phyloP scores from a whole-genome alignment of 768 basidiomycete genomes.

The Phylloporus sp. region DNA sequence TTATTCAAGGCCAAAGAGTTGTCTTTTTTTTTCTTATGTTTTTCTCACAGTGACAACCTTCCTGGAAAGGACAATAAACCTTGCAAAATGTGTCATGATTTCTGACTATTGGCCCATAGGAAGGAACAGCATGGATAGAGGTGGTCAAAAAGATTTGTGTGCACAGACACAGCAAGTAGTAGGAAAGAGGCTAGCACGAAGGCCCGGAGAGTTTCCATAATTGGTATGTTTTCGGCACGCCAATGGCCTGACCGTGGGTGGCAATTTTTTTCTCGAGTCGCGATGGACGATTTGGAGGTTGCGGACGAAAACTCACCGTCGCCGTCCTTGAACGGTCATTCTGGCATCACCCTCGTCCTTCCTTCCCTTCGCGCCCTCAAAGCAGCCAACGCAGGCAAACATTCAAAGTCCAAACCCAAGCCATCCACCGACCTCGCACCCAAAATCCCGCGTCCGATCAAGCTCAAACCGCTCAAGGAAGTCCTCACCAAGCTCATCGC shows the following conservation, averaged over 20 bases:
- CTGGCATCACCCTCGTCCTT: constrained; percentile 60
- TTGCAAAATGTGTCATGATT: too few species aligned
- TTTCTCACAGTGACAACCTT: too few species aligned
- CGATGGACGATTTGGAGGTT: constrained; percentile 31
- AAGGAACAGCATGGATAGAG: too few species aligned
- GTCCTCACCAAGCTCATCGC: constrained; percentile 59
- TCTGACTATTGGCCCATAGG: too few species aligned
- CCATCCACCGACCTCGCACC: constrained; percentile 21
- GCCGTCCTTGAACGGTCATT: constrained; percentile 29
- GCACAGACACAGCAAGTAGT: too few species aligned
- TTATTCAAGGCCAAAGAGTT: too few species aligned
- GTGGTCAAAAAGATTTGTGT: too few species aligned
- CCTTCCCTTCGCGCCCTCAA: constrained; percentile 63
- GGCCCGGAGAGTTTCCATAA: constrained; percentile 5
- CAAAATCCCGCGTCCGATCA: constrained; percentile 51
- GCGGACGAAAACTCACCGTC: constrained; percentile 29
- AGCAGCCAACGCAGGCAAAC: constrained; percentile 50
- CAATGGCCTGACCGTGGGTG: constrained; percentile 2
- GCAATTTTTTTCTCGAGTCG: too few species aligned
- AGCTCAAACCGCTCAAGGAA: constrained; percentile 76
- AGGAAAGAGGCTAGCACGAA: too few species aligned
- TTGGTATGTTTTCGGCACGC: constrained; percentile 7
- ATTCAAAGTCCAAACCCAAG: constrained; percentile 37
- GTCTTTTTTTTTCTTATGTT: too few species aligned
- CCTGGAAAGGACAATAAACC: too few species aligned